Percentiles rank a stretch among this genome's conserved stretches.
These are phyloP conservation scores for Passiflora organensis DNA, from an alignment of 345 rosid genomes.

Conservation along the genomic window DNA sequence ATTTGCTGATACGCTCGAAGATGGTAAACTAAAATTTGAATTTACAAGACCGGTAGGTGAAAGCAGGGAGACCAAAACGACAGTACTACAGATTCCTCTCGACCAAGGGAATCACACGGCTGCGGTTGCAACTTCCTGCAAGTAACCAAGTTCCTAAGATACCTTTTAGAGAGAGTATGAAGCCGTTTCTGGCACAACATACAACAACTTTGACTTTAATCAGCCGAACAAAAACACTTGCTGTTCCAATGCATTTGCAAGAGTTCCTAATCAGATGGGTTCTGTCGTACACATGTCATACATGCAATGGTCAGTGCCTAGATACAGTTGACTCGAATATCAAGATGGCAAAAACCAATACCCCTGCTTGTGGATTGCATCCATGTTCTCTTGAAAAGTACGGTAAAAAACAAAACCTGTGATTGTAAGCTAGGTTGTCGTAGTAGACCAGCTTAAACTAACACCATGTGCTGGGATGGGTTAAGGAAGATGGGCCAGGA, in stretches of 20 bases:
- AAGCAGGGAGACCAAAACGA: slow-evolving; percentile 13
- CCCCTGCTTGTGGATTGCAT: slow-evolving; percentile 8
- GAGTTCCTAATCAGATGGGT: slow-evolving; percentile 9
- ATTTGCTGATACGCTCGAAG: slow-evolving; percentile 20
- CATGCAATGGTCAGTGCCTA: slow-evolving; percentile 30
- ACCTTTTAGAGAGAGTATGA: background rate
- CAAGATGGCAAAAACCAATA: slow-evolving; percentile 2
- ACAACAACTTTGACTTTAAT: slow-evolving; percentile 19
- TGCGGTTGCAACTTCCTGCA: slow-evolving; percentile 3
- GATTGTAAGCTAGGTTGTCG: slow-evolving; percentile 24
- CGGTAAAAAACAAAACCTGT: slow-evolving; percentile 17
- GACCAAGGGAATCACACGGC: slow-evolving; percentile 7
- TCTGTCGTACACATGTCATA: slow-evolving; percentile 22
- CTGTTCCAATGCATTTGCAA: background rate
- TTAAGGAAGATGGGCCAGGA: slow-evolving; percentile 9
- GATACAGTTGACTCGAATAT: slow-evolving; percentile 22
- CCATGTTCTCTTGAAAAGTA: slow-evolving; percentile 13
- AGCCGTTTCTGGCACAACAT: slow-evolving; percentile 28
- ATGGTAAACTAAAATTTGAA: slow-evolving; percentile 27
- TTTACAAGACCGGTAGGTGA: slow-evolving; percentile 35
- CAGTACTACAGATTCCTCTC: slow-evolving; percentile 8
- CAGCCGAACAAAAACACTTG: background rate
- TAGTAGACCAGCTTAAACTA: slow-evolving; percentile 2
- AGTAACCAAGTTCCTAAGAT: background rate
- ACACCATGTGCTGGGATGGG: slow-evolving; percentile 9